Conservation (phyloP, 345 rosid species). For the Streptanthus diversifolius region DNA sequence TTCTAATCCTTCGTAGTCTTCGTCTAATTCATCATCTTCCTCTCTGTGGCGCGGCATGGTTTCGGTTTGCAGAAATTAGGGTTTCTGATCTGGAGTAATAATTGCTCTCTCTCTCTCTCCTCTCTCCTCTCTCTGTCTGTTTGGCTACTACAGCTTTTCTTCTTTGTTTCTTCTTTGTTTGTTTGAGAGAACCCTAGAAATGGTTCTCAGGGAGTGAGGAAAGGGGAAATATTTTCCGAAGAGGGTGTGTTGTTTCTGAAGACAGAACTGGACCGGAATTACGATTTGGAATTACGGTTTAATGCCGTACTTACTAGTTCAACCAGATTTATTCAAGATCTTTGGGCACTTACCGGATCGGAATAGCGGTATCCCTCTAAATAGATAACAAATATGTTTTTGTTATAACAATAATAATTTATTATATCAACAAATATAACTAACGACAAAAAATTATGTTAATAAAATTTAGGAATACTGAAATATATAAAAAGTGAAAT, state of each 20-base stretch:
- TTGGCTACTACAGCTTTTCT: background rate
- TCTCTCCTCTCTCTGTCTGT: background rate
- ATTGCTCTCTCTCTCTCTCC: background rate
- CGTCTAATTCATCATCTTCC: slow-evolving; percentile 55
- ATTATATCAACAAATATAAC: too few relatives aligned
- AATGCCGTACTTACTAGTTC: background rate
- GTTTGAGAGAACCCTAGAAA: slow-evolving; percentile 30
- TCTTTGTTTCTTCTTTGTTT: background rate
- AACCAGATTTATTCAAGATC: background rate
- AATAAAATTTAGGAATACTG: too few relatives aligned
- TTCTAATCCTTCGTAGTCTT: slow-evolving; percentile 40
- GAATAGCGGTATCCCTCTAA: too few relatives aligned
- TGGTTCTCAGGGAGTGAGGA: slow-evolving; percentile 10
- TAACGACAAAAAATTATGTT: too few relatives aligned
- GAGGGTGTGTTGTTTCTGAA: background rate
- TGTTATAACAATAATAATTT: too few relatives aligned
- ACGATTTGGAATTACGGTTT: background rate
- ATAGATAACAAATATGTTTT: too few relatives aligned
- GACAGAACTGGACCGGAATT: slow-evolving; percentile 8
- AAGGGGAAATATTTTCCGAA: background rate
- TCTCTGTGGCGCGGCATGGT: slow-evolving; percentile 49
- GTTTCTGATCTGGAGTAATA: slow-evolving; percentile 1
- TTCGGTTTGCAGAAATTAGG: background rate
- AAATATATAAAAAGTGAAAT: too few relatives aligned
- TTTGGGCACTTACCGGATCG: background rate